Evolutionary conservation across 371 early-diverging fungal genomes (phyloP).

Genomic region (Dichotomocladium elegans): DNA sequence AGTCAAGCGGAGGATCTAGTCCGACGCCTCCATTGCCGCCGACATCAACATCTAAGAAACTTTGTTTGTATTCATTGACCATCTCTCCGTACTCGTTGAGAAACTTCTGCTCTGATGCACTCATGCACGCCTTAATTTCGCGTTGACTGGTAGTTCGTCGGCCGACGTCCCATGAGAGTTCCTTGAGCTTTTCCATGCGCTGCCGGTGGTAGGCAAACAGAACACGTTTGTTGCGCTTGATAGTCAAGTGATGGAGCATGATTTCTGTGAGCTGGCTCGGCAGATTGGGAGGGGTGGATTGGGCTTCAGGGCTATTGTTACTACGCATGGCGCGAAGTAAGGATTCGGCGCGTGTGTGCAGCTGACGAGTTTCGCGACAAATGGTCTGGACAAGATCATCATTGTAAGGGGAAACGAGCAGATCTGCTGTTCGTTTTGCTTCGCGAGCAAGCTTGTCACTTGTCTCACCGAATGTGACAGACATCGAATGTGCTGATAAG

Average conservation of each 20-base stretch:
- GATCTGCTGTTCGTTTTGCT: constrained; percentile 72
- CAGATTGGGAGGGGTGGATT: constrained; percentile 3
- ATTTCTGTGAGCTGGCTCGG: constrained; percentile 33
- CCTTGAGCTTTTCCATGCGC: constrained; percentile 67
- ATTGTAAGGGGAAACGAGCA: constrained; percentile 72
- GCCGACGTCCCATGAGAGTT: constrained; percentile 76
- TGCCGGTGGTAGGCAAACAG: constrained; percentile 87
- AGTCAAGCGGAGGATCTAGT: constrained; percentile 80
- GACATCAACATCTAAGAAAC: constrained; percentile 70
- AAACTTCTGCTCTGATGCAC: constrained; percentile 66
- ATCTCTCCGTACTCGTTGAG: constrained; percentile 57
- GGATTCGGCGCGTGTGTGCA: constrained; percentile 37
- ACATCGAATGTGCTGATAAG: neutral
- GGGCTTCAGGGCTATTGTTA: neutral
- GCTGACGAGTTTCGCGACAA: constrained; percentile 69
- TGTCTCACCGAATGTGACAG: constrained; percentile 67
- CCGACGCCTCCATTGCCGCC: constrained; percentile 67
- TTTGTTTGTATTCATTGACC: constrained; percentile 62
- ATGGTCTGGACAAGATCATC: constrained; percentile 81
- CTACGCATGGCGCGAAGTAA: constrained; percentile 23
- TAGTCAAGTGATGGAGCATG: constrained; percentile 53
- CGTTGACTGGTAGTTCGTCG: constrained; percentile 30
- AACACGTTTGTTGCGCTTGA: constrained; percentile 80
- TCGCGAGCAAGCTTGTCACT: constrained; percentile 80
- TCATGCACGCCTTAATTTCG: constrained; percentile 46